Evolutionary conservation across 805 yeast genomes (phyloP).

Genomic region (Saturnispora mendoncae): DNA sequence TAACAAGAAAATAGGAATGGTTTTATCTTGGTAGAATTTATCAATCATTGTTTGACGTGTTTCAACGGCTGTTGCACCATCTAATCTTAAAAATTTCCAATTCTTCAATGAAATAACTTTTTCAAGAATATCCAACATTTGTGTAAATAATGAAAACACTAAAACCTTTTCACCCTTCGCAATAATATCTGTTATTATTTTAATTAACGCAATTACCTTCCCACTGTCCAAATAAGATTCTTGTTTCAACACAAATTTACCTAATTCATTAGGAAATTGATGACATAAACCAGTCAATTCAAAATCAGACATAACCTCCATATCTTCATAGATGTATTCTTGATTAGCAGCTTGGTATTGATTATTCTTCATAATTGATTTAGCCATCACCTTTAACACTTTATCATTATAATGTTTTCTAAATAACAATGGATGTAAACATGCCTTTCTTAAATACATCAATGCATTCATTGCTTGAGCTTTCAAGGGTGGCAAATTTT

Average conservation of each 20-base stretch:
- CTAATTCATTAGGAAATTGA: slow-evolving; percentile 60
- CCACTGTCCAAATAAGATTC: slow-evolving; percentile 59
- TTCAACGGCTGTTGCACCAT: slow-evolving; percentile 92
- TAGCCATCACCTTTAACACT: slow-evolving; percentile 57
- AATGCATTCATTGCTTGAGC: slow-evolving; percentile 48
- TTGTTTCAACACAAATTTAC: slow-evolving; percentile 42
- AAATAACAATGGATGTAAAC: slow-evolving; percentile 85
- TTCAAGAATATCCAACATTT: slow-evolving; percentile 82
- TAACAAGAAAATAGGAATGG: slow-evolving; percentile 76
- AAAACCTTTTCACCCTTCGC: slow-evolving; percentile 56
- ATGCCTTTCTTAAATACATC: slow-evolving; percentile 86
- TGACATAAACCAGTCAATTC: slow-evolving; percentile 72
- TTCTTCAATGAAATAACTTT: slow-evolving; percentile 53
- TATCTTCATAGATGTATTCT: slow-evolving; percentile 78
- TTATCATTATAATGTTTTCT: slow-evolving; percentile 53
- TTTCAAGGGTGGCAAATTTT: slow-evolving; percentile 23
- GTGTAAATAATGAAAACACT: slow-evolving; percentile 88
- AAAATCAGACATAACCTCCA: slow-evolving; percentile 89
- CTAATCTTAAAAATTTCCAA: slow-evolving; percentile 73
- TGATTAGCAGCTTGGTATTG: slow-evolving; percentile 68
- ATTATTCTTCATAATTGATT: slow-evolving; percentile 70
- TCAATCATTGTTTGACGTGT: slow-evolving; percentile 89
- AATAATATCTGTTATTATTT: slow-evolving; percentile 50
- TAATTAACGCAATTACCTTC: slow-evolving; percentile 51
- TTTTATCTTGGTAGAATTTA: slow-evolving; percentile 69